Evolutionary conservation across 1,284 basidiomycete species (phyloP).

Genomic region (Ustilago curta): DNA sequence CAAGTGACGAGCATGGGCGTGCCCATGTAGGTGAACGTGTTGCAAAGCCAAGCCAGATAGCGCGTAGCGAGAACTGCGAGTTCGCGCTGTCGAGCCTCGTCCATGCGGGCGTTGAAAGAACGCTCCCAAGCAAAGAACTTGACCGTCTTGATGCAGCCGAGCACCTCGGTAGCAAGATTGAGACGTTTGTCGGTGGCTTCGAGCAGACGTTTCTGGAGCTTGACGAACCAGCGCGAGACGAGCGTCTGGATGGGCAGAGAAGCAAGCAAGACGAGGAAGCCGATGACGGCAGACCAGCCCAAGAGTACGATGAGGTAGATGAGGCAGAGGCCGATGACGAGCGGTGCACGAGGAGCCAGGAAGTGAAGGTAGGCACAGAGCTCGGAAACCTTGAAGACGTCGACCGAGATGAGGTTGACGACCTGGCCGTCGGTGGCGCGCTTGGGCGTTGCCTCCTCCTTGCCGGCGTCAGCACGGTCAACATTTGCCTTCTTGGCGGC

Average conservation of each 20-base stretch:
- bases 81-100: conserved; percentile 71
- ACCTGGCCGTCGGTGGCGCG: conserved; percentile 72
- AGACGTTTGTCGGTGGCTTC: conserved; percentile 73
- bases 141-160: conserved; percentile 73
- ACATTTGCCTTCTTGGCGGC: conserved; percentile 29
- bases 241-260: conserved; percentile 63
- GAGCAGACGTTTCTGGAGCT: conserved; percentile 71
- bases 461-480: conserved; percentile 15
- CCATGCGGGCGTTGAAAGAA: conserved; percentile 72
- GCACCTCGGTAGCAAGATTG: conserved; percentile 73
- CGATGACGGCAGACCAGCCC: conserved; percentile 72
- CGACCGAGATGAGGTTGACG: conserved; percentile 73
- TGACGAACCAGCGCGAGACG: conserved; percentile 71
- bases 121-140: conserved; percentile 76
- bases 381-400: conserved; percentile 71
- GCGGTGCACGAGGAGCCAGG: conserved; percentile 70
- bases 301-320: conserved; percentile 72
- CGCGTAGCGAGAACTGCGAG: conserved; percentile 71
- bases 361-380: conserved; percentile 69
- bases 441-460: conserved; percentile 34
- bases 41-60: conserved; percentile 70
- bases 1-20: conserved; percentile 77
- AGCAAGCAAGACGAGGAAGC: conserved; percentile 65
- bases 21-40: conserved; percentile 72
- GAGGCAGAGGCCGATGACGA: conserved; percentile 72